Percentiles rank a stretch among this genome's conserved stretches.
phyloP scores from a whole-genome alignment of 2,329 filamentous ascomycete genomes.

The Ceratocystis lukuohia region DNA sequence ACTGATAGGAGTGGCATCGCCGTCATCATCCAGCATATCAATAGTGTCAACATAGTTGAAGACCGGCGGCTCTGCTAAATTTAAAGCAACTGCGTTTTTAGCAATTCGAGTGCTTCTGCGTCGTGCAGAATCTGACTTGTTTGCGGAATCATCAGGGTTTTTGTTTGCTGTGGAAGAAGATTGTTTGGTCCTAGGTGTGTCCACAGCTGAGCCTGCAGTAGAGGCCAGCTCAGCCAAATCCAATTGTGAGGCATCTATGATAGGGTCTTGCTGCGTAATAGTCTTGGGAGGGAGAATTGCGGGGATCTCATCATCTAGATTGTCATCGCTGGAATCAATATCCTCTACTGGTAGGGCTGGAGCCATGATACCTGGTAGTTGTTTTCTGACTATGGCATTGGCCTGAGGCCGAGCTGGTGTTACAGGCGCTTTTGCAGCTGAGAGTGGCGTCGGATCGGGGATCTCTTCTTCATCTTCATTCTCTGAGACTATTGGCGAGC shows the following conservation, averaged over 20 bases:
- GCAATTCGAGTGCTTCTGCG: background rate
- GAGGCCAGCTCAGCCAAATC: background rate
- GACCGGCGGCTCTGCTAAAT: background rate
- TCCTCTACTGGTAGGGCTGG: conserved; percentile 15
- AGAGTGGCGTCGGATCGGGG: background rate
- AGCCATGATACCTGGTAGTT: background rate
- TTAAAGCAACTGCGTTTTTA: background rate
- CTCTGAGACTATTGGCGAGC: conserved; percentile 8
- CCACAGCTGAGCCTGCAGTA: background rate
- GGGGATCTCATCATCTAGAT: conserved; percentile 11
- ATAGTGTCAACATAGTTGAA: background rate
- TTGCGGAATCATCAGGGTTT: background rate
- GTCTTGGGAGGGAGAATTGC: background rate
- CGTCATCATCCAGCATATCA: background rate
- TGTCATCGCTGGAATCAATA: conserved; percentile 19
- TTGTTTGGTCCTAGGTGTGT: background rate
- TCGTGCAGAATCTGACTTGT: background rate
- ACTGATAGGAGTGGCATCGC: no score
- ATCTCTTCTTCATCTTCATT: background rate
- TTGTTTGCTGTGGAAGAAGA: conserved; percentile 1
- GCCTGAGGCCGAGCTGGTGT: background rate
- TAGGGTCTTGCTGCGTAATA: background rate
- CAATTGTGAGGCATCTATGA: background rate
- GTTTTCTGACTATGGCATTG: background rate
- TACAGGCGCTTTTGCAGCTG: background rate